Evolutionary conservation across 441 rosid species (phyloP).

Genomic region (Jatropha multifida): DNA sequence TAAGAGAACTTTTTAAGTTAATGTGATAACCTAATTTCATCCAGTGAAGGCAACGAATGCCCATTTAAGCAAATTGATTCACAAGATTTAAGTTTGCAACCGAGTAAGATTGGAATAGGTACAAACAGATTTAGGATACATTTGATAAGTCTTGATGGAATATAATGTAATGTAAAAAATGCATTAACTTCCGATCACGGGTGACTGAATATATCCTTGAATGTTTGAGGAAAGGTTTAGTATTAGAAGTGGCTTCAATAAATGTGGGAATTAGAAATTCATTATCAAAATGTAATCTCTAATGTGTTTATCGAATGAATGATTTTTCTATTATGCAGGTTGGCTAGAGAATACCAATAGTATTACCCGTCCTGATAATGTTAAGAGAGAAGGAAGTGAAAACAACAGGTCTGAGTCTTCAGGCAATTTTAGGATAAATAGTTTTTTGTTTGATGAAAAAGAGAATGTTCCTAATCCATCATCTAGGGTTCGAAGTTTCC

Average conservation of each 20-base stretch:
- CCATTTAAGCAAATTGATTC: neutral
- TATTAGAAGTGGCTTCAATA: neutral
- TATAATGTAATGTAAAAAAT: too few species aligned
- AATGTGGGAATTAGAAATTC: neutral
- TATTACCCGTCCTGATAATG: constrained; percentile 20
- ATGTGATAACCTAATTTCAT: neutral
- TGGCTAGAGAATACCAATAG: constrained; percentile 19
- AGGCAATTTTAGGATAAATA: constrained; percentile 22
- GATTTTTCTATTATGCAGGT: constrained; percentile 15
- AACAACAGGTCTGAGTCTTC: constrained; percentile 5
- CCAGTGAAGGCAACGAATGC: neutral
- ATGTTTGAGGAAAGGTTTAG: too few species aligned
- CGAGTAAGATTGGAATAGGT: neutral
- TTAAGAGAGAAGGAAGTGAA: constrained; percentile 23
- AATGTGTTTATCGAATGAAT: neutral
- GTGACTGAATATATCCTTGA: too few species aligned
- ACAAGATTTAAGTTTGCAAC: neutral
- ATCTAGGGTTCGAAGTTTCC: constrained; percentile 33
- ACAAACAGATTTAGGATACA: neutral
- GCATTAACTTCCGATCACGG: too few species aligned
- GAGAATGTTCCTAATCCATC: constrained; percentile 27
- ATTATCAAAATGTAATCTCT: neutral
- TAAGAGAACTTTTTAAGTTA: too few species aligned
- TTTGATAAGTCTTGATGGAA: too few species aligned
- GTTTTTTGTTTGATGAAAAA: constrained; percentile 18